phyloP scores from a whole-genome alignment of 306 rosid genomes.

The Gleditsia sinensis region DNA sequence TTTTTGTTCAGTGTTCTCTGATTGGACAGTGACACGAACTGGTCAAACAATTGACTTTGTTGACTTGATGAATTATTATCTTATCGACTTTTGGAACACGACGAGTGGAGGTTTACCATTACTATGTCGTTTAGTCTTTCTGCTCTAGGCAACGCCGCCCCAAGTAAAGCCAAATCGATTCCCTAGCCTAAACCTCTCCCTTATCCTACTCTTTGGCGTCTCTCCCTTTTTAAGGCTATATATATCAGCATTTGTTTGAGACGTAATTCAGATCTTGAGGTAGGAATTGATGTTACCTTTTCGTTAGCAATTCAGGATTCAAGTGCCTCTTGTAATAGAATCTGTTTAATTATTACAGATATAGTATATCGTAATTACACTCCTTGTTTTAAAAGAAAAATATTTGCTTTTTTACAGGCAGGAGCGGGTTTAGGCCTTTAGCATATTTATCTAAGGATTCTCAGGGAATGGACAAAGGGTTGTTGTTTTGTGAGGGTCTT shows the following conservation, averaged over 20 bases:
- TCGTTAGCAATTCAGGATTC: conserved; percentile 29
- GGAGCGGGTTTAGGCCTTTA: neutral
- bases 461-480: conserved; percentile 7
- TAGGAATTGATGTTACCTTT: neutral
- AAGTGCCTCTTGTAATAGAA: conserved; percentile 37
- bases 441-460: neutral
- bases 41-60: neutral
- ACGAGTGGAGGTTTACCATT: no score
- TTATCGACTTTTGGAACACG: neutral
- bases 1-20: no score
- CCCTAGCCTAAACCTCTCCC: no score
- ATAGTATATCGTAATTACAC: neutral
- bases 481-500: neutral
- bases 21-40: no score
- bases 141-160: no score
- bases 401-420: neutral
- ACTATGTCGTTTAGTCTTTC: no score
- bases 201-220: neutral
- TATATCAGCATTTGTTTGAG: neutral
- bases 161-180: no score
- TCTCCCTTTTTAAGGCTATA: neutral
- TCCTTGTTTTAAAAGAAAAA: no score
- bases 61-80: no score
- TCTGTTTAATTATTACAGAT: no score
- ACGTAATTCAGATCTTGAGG: neutral